phyloP scores from a whole-genome alignment of 2,329 filamentous ascomycete genomes.

The Thielaviopsis ethacetica region DNA sequence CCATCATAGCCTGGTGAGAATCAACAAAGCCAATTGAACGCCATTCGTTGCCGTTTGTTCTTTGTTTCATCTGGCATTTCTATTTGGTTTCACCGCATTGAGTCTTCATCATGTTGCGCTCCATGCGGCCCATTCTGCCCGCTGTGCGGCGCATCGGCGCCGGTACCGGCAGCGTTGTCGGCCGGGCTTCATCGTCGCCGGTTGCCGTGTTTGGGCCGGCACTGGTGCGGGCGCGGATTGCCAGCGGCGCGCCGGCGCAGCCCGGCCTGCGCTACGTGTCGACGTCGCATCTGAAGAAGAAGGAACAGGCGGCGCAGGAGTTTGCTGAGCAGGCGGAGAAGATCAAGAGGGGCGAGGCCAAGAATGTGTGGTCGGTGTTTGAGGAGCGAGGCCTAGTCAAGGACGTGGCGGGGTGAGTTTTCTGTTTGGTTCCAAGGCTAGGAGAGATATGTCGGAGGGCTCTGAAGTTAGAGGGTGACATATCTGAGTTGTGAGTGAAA shows the following conservation, averaged over 20 bases:
- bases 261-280: conserved; percentile 22
- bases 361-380: conserved; percentile 45
- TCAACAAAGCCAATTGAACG: too few species aligned
- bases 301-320: conserved; percentile 22
- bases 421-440: conserved; percentile 9
- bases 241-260: neutral
- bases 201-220: neutral
- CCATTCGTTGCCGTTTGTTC: neutral
- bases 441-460: too few species aligned
- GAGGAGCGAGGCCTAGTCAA: conserved; percentile 60
- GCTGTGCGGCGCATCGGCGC: conserved; percentile 2
- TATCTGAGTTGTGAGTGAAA: neutral
- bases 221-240: neutral
- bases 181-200: neutral
- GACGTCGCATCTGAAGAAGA: conserved; percentile 27
- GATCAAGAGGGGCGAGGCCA: conserved; percentile 33
- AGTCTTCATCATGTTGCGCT: conserved; percentile 6
- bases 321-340: conserved; percentile 32
- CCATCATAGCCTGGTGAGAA: neutral
- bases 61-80: neutral
- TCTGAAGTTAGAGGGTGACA: too few species aligned
- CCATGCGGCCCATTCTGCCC: conserved; percentile 2
- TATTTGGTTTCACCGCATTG: neutral
- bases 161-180: neutral
- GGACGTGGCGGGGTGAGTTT: conserved; percentile 52